Base-by-base conservation (phyloP, 164 flowering plant species). In the Macadamia tetraphylla region DNA sequence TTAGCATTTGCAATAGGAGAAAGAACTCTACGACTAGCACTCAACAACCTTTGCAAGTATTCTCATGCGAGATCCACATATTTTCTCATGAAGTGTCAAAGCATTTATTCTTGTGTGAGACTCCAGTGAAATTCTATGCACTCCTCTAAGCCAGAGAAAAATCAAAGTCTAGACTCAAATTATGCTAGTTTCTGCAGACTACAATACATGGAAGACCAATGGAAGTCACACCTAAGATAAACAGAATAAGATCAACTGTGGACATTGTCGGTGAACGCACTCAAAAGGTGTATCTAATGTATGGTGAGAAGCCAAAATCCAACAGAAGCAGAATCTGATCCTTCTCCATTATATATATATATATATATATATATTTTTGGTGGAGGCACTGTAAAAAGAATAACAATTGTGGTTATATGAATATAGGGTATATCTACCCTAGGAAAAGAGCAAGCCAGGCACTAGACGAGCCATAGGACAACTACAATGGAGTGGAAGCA, bases 391-490 rank as follows among this genome's bases (percentile, higher is more conserved):
- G 14, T 60, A 29, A 60, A 30, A 46, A 65, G 23, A 23, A 23
- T 23, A 23, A 23, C 23, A 23, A 23, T 23, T 23, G 23, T 23
- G 23, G 23, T 43, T 23, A 70, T 75, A 76, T 29, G 0, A 51
- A 18, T 2, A 18, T 42, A 69, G 70, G 62, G 67, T 29, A 69
- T 57, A 49, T 29, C 1, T 55, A 29, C 67, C 12, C 58, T 31
- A 12, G 71, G 23, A 23, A 23, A 72, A 18, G 65, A 49, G 43
- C 29, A 59, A 46, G 69, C 51, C 10, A 42, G 59, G n/a, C 53
- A 9, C 67, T 44, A 48, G 51, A 23, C 29, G 58, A 69, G 11
- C 14, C 59, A 53, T 70, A 69, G 76, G 66, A 71, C 64, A 40
- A 53, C n/a, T 30, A 63, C 49, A 63, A 43, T 53, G 69, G 69